Base-by-base conservation (phyloP, 495 filamentous ascomycete species). In the Sabuloglossum arenarium region DNA sequence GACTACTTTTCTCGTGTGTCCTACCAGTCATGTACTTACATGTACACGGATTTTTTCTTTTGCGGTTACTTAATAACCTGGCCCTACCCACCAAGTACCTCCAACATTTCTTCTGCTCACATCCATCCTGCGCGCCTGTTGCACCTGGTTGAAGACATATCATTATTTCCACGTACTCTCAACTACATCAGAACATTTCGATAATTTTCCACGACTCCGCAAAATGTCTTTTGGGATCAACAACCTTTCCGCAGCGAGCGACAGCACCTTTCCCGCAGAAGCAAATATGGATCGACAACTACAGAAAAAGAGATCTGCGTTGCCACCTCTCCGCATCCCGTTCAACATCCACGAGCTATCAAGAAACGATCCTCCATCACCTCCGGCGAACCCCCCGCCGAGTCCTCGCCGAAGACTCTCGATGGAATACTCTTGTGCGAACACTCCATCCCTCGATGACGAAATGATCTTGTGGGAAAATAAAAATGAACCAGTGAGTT, bases 381-480 rank as follows among this genome's bases (percentile, higher is more conserved):
- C 71, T 45, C 71, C 70, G 24, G 70, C 71, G 21, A 68, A 69
- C 30, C 71, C 71, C 9, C 71, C 71, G 19, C 71, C 71, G 28
- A 73, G 70, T 59, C 71, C 71, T n/a, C 34, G 47, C 28, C 47
- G 28, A 30, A 51, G 47, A 16, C 47, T 12, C 24, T 29, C 25
- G 24, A 12, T 29, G 47, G 47, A 51, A 30, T 51, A 14, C 28
- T 51, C 47, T 30, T 23, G 1, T 29, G 27, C 47, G 5, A 4
- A 27, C 47, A 29, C 24, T 4, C 16, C 24, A 10, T 51, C 34
- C 8, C 34, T 51, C 16, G 25, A 29, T 5, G 47, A 51, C 16
- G 47, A 1, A 19, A 23, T 3, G 4, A 28, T 30, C 23, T 3
- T 51, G 28, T 51, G 23, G 47, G 47, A 51, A 30, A 29, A 30